Percentiles rank a stretch among this genome's conserved stretches.
Conservation (phyloP, 768 basidiomycete genomes). For the Brasilioporus rufonigricans region DNA sequence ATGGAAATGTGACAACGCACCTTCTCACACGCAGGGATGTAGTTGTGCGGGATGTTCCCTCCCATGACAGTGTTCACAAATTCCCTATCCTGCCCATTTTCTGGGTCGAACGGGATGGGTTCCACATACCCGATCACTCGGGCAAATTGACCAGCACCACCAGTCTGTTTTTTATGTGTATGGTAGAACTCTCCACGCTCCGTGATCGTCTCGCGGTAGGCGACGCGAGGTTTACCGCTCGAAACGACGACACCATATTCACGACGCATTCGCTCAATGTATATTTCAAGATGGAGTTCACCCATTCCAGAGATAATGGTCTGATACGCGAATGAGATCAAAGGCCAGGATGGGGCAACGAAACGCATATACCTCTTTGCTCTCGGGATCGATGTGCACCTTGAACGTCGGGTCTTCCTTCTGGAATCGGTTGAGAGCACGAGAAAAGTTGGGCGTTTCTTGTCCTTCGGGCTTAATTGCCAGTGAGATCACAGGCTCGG, state of each 20-base stretch:
- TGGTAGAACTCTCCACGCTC: constrained; percentile 79
- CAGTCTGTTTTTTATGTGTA: constrained; percentile 97
- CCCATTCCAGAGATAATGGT: constrained; percentile 99
- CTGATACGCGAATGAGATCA: constrained; percentile 37
- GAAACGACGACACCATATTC: constrained; percentile 94
- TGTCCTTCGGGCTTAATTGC: constrained; percentile 88
- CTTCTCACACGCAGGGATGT: constrained; percentile 94
- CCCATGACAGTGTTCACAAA: constrained; percentile 92
- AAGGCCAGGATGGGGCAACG: background rate
- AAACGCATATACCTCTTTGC: constrained; percentile 70
- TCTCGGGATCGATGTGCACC: constrained; percentile 91
- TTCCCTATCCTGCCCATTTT: constrained; percentile 77
- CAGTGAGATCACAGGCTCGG: constrained; percentile 96
- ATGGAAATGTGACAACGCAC: too few species aligned
- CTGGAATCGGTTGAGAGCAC: constrained; percentile 95
- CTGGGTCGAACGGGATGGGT: constrained; percentile 72
- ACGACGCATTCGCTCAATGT: constrained; percentile 97
- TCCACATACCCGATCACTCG: constrained; percentile 90
- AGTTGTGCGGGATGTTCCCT: constrained; percentile 86
- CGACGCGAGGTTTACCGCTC: constrained; percentile 95
- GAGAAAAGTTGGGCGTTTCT: constrained; percentile 95
- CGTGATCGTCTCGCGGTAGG: constrained; percentile 94
- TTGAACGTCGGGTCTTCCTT: constrained; percentile 99
- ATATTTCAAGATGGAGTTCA: constrained; percentile 97
- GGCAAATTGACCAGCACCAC: constrained; percentile 96